phyloP scores from a whole-genome alignment of 1,139 yeast genomes.

The Petasospora fabianii region DNA sequence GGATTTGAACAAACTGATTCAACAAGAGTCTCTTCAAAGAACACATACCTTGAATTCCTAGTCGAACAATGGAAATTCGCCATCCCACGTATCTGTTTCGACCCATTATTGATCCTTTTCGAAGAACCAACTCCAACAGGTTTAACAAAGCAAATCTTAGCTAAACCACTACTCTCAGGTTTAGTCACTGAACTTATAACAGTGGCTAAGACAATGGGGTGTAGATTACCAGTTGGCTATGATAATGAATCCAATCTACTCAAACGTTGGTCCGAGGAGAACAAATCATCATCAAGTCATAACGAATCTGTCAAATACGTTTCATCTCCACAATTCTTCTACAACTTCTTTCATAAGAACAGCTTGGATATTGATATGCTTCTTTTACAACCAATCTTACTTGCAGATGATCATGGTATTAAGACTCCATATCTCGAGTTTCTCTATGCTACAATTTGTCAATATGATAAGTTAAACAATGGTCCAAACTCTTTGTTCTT shows the following conservation, averaged over 20 bases:
- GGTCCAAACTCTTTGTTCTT: conserved; percentile 34
- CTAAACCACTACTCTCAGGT: conserved; percentile 82
- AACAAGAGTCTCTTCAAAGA: conserved; percentile 39
- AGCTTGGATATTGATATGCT: conserved; percentile 68
- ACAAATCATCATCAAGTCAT: conserved; percentile 4
- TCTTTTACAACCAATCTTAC: conserved; percentile 75
- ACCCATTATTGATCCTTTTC: conserved; percentile 68
- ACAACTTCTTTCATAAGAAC: conserved; percentile 52
- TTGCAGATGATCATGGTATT: conserved; percentile 81
- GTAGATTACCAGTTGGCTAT: conserved; percentile 60
- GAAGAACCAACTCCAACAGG: conserved; percentile 63
- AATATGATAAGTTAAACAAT: conserved; percentile 44
- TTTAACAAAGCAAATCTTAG: conserved; percentile 63
- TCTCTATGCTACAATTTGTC: conserved; percentile 75
- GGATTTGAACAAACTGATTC: conserved; percentile 37
- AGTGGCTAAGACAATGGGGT: conserved; percentile 75
- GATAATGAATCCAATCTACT: conserved; percentile 61
- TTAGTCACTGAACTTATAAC: conserved; percentile 69
- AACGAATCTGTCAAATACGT: conserved; percentile 30
- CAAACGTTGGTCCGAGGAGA: conserved; percentile 43
- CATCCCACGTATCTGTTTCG: conserved; percentile 71
- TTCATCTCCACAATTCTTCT: conserved; percentile 53
- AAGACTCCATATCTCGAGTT: conserved; percentile 90
- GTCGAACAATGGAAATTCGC: conserved; percentile 85
- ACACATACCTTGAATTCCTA: conserved; percentile 55